Base-by-base conservation (phyloP, 2,329 filamentous ascomycete species). In the Apiospora saccharicola region DNA sequence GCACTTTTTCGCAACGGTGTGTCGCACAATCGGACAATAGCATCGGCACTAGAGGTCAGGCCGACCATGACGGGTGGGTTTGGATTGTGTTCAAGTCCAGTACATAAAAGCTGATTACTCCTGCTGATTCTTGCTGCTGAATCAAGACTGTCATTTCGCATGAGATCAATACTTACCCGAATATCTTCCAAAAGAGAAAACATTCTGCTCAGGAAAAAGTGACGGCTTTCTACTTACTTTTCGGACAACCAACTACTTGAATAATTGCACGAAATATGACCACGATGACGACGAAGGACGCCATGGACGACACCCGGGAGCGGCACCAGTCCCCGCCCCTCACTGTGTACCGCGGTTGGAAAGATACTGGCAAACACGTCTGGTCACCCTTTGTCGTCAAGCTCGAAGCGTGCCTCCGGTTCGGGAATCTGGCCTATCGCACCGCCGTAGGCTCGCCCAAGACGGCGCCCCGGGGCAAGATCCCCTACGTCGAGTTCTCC, bases 321-420 rank as follows among this genome's bases (percentile, higher is more conserved):
- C n/a, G n/a, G n/a, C n/a, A n/a, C n/a, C n/a, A n/a, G n/a, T n/a
- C 22, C 37, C 43, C 71, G 3, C 69, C 72, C 14, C 76, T 85
- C 57, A 87, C 81, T 8, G 73, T 91, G 68, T 89, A 84, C 78
- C 87, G 89, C 53, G 89, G 89, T 67, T 87, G 83, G 72, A 80
- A 81, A 44, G 77, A 80, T 2, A 72, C 78, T 1, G 82, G 81
- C 6, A 75, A 76, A 24, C 85, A 90, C 75, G 83, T 86, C 69
- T 90, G 88, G 88, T 91, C 90, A 0, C 89, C 90, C 13, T 92
- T 90, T 75, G 89, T 90, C 70, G 87, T 81, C 64, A 92, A 92
- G 78, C 82, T 92, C 70, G 90, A 92, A 77, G 84, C 88, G 24
- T 88, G 90, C 19, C 83, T 92, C 7, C 89, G 90, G 19, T 85